phyloP scores from a whole-genome alignment of 2,329 filamentous ascomycete species.

The Diaporthe amygdali region DNA sequence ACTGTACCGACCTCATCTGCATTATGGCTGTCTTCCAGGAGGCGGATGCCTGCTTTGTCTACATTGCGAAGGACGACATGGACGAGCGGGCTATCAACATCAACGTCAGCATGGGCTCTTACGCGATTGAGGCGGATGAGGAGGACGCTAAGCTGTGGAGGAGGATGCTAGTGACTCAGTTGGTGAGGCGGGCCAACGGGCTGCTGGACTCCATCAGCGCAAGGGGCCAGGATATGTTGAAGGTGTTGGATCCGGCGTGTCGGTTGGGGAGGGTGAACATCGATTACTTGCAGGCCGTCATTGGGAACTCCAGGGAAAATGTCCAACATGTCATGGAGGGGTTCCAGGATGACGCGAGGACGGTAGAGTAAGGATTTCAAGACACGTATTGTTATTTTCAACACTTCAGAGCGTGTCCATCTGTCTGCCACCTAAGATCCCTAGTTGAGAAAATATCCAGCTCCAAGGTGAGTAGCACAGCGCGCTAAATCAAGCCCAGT shows the following conservation, averaged over 20 bases:
- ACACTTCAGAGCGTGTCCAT: too few species aligned
- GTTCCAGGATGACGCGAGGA: not conserved
- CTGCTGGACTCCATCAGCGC: not conserved
- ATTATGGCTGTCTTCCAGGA: conserved; percentile 10
- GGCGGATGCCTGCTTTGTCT: not conserved
- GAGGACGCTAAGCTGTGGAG: not conserved
- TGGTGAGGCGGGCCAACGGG: not conserved
- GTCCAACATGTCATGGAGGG: not conserved
- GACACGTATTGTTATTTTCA: too few species aligned
- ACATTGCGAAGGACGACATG: not conserved
- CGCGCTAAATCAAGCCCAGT: too few species aligned
- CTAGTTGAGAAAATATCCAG: too few species aligned
- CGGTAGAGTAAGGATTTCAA: not conserved
- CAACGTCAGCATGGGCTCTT: not conserved
- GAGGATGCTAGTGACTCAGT: not conserved
- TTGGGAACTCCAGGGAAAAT: not conserved
- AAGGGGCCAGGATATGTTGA: not conserved
- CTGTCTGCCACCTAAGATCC: too few species aligned
- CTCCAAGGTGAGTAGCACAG: too few species aligned
- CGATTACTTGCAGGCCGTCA: not conserved
- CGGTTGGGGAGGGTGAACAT: conserved; percentile 1
- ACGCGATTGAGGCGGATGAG: not conserved
- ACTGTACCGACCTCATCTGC: conserved; percentile 15
- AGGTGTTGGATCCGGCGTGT: not conserved
- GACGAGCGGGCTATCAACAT: not conserved